Evolutionary conservation across 2,329 filamentous ascomycete species (phyloP).

Genomic region (Ceratocystis lukuohia): DNA sequence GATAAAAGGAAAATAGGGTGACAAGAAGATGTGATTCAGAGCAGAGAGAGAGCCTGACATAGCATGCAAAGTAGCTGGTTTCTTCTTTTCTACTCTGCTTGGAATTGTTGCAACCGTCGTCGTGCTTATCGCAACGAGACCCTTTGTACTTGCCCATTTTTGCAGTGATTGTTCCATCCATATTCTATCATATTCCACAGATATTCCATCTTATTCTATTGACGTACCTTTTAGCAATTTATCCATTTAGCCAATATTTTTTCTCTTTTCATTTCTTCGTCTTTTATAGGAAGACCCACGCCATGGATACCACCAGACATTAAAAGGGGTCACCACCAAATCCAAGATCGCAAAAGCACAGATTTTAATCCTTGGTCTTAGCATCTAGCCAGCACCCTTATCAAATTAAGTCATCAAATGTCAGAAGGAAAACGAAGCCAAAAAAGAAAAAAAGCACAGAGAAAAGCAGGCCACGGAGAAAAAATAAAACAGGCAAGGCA

Average conservation of each 20-base stretch:
- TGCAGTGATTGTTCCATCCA: not conserved
- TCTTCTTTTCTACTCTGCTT: not conserved
- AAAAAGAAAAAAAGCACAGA: not conserved
- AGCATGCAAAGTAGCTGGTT: not conserved
- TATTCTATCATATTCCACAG: not conserved
- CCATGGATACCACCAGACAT: not conserved
- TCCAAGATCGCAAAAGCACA: not conserved
- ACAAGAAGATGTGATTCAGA: no score
- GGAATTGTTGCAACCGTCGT: not conserved
- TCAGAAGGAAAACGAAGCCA: not conserved
- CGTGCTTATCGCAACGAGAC: not conserved
- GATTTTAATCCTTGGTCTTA: slow-evolving; percentile 16
- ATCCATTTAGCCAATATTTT: no score
- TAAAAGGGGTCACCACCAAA: not conserved
- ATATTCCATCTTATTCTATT: not conserved
- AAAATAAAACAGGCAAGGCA: slow-evolving; percentile 4
- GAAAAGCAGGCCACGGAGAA: not conserved
- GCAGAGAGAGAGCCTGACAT: no score
- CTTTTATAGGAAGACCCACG: not conserved
- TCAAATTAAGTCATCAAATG: not conserved
- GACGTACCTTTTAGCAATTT: not conserved
- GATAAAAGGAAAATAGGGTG: not conserved
- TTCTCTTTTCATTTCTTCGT: no score
- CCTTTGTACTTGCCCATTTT: not conserved
- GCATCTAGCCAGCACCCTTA: not conserved